phyloP scores from a whole-genome alignment of 2,329 filamentous ascomycete species.

The Aspergillus oerlinghausenensis region DNA sequence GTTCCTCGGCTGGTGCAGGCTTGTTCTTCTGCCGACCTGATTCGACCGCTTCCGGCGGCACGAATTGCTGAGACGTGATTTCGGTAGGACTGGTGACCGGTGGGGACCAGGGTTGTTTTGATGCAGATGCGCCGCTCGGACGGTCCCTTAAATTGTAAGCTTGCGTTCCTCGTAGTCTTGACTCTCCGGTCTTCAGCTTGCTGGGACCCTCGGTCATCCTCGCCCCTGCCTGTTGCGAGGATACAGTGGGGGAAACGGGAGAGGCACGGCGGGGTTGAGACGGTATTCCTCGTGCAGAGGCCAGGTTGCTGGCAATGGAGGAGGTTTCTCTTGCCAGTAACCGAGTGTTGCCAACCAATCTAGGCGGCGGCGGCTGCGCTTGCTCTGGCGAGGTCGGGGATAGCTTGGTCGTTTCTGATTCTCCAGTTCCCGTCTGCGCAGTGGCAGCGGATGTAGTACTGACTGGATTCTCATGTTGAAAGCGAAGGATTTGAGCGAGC shows the following conservation, averaged over 20 bases:
- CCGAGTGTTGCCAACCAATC: conserved; percentile 37
- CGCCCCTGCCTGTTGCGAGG: conserved; percentile 67
- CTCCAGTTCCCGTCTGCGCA: conserved; percentile 15
- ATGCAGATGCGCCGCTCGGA: conserved; percentile 16
- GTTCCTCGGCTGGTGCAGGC: conserved; percentile 56
- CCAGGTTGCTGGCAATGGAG: conserved; percentile 83
- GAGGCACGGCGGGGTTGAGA: conserved; percentile 54
- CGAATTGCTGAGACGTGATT: conserved; percentile 29
- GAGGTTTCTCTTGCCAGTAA: conserved; percentile 64
- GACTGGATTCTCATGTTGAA: conserved; percentile 55
- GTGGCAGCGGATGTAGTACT: conserved; percentile 11
- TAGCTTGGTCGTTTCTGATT: conserved; percentile 18
- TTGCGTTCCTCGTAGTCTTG: conserved; percentile 20
- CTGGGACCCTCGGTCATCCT: conserved; percentile 58
- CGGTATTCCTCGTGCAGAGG: conserved; percentile 75
- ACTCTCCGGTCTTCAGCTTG: conserved; percentile 28
- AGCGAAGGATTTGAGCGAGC: conserved; percentile 75
- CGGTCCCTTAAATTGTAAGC: conserved; percentile 21
- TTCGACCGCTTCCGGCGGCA: conserved; percentile 28
- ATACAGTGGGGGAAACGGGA: conserved; percentile 67
- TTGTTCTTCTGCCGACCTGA: conserved; percentile 12
- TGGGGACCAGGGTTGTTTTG: conserved; percentile 33
- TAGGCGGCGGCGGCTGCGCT: conserved; percentile 35
- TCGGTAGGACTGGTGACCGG: conserved; percentile 32
- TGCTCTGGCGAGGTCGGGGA: conserved; percentile 24